Conservation (phyloP, 2,329 filamentous ascomycete genomes). For the Colletotrichum aenigma region DNA sequence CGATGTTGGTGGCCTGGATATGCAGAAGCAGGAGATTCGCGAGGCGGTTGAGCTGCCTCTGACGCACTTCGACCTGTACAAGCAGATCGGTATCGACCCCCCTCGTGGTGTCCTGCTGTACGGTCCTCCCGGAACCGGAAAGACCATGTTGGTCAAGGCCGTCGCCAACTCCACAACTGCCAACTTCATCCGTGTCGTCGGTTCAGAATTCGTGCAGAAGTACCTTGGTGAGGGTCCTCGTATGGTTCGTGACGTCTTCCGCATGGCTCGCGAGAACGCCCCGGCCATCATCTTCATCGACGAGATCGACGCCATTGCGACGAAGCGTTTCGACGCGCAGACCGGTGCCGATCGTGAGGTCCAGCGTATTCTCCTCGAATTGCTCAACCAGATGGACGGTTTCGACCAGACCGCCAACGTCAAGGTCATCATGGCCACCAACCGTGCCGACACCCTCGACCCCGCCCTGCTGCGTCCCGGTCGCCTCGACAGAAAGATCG, state of each 20-base stretch:
- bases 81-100: conserved; percentile 98
- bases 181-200: conserved; percentile 90
- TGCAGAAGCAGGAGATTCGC: conserved; percentile 99
- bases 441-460: conserved; percentile 95
- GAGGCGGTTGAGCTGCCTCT: conserved; percentile 96
- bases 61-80: conserved; percentile 98
- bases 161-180: conserved; percentile 92
- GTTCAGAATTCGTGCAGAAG: conserved; percentile 93
- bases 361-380: conserved; percentile 94
- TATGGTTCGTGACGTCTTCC: conserved; percentile 99
- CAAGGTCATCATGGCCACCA: conserved; percentile 99
- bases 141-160: conserved; percentile 90
- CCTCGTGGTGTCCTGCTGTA: conserved; percentile 96
- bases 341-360: conserved; percentile 98
- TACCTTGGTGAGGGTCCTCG: conserved; percentile 92
- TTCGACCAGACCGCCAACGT: conserved; percentile 99
- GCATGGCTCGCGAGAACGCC: conserved; percentile 98
- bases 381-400: conserved; percentile 99
- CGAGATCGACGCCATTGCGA: conserved; percentile 98
- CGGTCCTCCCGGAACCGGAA: conserved; percentile 67
- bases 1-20: conserved; percentile 95
- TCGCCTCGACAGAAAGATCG: conserved; percentile 96
- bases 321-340: conserved; percentile 98
- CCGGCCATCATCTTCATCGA: conserved; percentile 99
- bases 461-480: conserved; percentile 93